A percentile compares a stretch with the other conserved stretches of the same genome.
These are phyloP conservation scores for Scutellaria minor DNA, from an alignment of 257 asterid genomes.

Conservation along the genomic window DNA sequence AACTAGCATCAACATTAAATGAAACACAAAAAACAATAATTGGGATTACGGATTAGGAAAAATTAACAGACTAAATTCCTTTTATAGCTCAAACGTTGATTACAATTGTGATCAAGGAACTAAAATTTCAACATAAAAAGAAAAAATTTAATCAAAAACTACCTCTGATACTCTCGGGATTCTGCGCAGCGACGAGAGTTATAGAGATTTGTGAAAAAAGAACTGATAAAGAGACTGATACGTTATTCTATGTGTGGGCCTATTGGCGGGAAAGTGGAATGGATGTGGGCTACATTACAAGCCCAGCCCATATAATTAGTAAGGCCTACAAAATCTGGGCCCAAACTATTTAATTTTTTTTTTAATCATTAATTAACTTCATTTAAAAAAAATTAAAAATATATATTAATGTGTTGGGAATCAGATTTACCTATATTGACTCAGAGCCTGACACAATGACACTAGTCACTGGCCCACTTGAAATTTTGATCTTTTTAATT, in stretches of 20 bases:
- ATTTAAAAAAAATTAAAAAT: too few relatives aligned
- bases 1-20: conserved; percentile 29
- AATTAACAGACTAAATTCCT: conserved; percentile 8
- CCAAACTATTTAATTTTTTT: neutral
- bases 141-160: neutral
- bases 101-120: conserved; percentile 13
- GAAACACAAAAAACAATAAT: neutral
- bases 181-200: conserved; percentile 35
- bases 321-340: conserved; percentile 1
- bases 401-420: too few relatives aligned
- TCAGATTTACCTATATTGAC: too few relatives aligned
- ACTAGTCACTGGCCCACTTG: too few relatives aligned
- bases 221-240: neutral
- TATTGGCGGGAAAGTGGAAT: conserved; percentile 44
- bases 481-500: too few relatives aligned
- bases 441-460: too few relatives aligned
- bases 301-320: conserved; percentile 10
- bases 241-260: conserved; percentile 38
- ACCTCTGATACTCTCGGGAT: conserved; percentile 36
- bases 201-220: conserved; percentile 25
- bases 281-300: conserved; percentile 8
- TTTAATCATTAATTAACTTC: neutral
- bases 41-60: neutral
- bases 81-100: neutral
- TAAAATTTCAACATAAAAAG: neutral